Evolutionary conservation across 805 yeast species (phyloP).

Genomic region (Myxozyma monticola): DNA sequence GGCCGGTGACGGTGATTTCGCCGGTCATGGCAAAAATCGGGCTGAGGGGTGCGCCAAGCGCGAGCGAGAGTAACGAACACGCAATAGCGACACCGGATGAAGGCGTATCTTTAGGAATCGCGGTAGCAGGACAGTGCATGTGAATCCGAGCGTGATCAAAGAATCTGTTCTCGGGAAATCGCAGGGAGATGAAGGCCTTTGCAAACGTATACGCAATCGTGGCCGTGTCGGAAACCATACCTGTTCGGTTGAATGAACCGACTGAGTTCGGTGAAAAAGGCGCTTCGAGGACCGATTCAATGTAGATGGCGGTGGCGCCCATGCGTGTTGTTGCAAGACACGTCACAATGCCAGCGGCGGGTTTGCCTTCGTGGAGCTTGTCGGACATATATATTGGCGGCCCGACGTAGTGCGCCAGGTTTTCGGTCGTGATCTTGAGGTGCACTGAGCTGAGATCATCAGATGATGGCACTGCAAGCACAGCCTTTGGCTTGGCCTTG

Average conservation of each 20-base stretch:
- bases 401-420: conserved; percentile 82
- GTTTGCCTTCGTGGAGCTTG: conserved; percentile 68
- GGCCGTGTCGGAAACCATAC: conserved; percentile 84
- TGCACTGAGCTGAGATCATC: conserved; percentile 59
- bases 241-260: conserved; percentile 65
- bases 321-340: conserved; percentile 92
- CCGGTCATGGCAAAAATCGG: conserved; percentile 77
- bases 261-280: conserved; percentile 45
- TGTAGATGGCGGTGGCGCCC: conserved; percentile 93
- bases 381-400: conserved; percentile 82
- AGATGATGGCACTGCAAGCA: conserved; percentile 63
- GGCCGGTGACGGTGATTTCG: conserved; percentile 75
- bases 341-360: conserved; percentile 96
- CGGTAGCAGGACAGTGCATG: conserved; percentile 88
- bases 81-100: conserved; percentile 86
- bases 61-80: conserved; percentile 75
- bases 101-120: conserved; percentile 67
- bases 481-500: no score
- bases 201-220: conserved; percentile 85
- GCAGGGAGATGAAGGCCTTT: conserved; percentile 73
- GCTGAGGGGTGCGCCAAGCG: conserved; percentile 49
- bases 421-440: conserved; percentile 60
- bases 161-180: conserved; percentile 80
- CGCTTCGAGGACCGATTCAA: conserved; percentile 88
- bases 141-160: conserved; percentile 88